These are phyloP conservation scores for Coemansia sp. DNA, from an alignment of 371 early-diverging fungal species.

Conservation along the genomic window DNA sequence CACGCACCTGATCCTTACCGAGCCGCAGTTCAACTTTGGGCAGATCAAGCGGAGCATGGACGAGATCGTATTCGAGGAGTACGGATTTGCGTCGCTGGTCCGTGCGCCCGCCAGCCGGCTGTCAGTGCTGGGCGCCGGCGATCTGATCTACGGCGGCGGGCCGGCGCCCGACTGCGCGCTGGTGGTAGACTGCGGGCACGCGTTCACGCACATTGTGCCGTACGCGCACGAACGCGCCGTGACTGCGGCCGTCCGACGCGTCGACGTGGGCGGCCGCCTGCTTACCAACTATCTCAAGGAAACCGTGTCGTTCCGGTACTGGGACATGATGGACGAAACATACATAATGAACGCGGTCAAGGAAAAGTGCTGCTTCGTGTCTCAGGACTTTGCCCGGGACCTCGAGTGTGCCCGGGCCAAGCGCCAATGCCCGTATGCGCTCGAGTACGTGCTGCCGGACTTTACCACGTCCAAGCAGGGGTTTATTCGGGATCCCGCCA, in stretches of 20 bases:
- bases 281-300: conserved; percentile 88
- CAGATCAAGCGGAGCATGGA: conserved; percentile 70
- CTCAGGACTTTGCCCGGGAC: conserved; percentile 66
- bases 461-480: conserved; percentile 64
- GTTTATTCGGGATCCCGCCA: conserved; percentile 55
- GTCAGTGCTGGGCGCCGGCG: conserved; percentile 3
- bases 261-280: conserved; percentile 83
- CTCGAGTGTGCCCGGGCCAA: conserved; percentile 59
- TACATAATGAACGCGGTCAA: conserved; percentile 79
- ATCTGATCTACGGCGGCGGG: conserved; percentile 10
- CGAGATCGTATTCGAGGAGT: conserved; percentile 85
- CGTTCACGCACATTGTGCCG: conserved; percentile 80
- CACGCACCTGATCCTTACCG: conserved; percentile 70
- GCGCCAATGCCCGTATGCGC: conserved; percentile 56
- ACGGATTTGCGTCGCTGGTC: conserved; percentile 65
- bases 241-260: conserved; percentile 58
- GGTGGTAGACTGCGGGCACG: conserved; percentile 80
- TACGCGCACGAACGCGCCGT: conserved; percentile 60
- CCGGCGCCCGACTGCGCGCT: conserved; percentile 60
- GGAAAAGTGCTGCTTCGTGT: conserved; percentile 79
- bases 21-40: conserved; percentile 78
- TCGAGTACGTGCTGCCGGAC: conserved; percentile 83
- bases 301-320: conserved; percentile 80
- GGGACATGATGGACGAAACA: conserved; percentile 93
- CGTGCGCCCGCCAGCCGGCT: conserved; percentile 56